Conservation (phyloP, 257 asterid species). For the Rehmannia glutinosa region DNA sequence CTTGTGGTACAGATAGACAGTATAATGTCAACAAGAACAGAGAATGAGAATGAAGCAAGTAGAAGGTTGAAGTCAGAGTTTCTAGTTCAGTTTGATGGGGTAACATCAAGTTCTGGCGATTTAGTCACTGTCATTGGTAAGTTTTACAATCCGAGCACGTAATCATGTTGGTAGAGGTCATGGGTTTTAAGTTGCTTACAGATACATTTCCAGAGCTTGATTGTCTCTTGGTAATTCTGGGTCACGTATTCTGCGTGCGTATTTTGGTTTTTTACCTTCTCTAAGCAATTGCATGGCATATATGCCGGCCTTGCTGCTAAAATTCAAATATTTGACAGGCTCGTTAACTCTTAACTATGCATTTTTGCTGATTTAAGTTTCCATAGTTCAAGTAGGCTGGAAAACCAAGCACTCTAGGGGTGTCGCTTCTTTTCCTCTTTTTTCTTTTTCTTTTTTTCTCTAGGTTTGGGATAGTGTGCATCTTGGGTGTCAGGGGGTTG, state of each 20-base stretch:
- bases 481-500: neutral
- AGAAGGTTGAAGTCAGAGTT: conserved; percentile 97
- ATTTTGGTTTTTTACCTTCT: neutral
- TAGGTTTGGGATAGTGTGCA: neutral
- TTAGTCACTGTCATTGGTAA: conserved; percentile 89
- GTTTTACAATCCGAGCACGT: conserved; percentile 19
- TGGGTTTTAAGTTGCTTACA: neutral
- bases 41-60: conserved; percentile 95
- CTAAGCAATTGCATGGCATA: neutral
- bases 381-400: neutral
- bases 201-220: neutral
- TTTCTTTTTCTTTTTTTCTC: too few relatives aligned
- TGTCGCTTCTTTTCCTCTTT: neutral
- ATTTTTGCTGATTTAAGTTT: neutral
- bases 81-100: conserved; percentile 96
- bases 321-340: neutral
- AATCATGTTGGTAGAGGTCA: conserved; percentile 10
- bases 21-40: conserved; percentile 92
- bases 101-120: conserved; percentile 77
- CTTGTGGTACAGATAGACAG: conserved; percentile 76
- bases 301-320: neutral
- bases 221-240: conserved; percentile 8
- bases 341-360: neutral
- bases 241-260: neutral
- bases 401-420: neutral